phyloP scores from a whole-genome alignment of 805 yeast genomes.

The Nakazawaea populi region DNA sequence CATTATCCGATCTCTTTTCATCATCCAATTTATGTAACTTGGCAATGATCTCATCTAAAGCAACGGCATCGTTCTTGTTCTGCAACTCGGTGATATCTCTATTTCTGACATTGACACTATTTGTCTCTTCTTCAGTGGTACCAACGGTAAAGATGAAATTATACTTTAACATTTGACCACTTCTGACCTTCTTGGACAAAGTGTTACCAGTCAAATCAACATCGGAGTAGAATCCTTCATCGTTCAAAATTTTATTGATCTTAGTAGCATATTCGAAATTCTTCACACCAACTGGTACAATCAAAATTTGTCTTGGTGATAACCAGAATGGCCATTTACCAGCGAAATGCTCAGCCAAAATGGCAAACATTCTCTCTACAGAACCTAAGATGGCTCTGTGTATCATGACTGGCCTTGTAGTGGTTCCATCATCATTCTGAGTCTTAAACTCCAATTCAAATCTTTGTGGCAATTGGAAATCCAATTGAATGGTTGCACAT shows the following conservation, averaged over 20 bases:
- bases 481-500: constrained; percentile 98
- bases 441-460: constrained; percentile 86
- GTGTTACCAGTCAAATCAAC: constrained; percentile 94
- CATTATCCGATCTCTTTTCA: constrained; percentile 71
- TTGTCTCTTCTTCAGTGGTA: constrained; percentile 78
- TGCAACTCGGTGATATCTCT: constrained; percentile 92
- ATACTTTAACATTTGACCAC: constrained; percentile 89
- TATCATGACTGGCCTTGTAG: constrained; percentile 94
- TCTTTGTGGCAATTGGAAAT: constrained; percentile 95
- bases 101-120: constrained; percentile 90
- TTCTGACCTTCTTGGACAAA: constrained; percentile 95
- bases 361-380: constrained; percentile 98
- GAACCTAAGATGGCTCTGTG: constrained; percentile 99
- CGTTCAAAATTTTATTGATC: constrained; percentile 63
- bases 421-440: constrained; percentile 48
- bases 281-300: constrained; percentile 95
- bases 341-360: constrained; percentile 94
- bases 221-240: constrained; percentile 83
- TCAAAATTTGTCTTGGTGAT: constrained; percentile 96
- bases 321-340: constrained; percentile 99
- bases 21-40: constrained; percentile 65
- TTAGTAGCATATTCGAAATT: constrained; percentile 85
- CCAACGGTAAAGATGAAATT: constrained; percentile 97
- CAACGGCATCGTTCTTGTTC: constrained; percentile 82
- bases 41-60: constrained; percentile 63